These are phyloP conservation scores for rapeseed (Brassica napus) DNA, from an alignment of 345 rosid genomes.

Conservation along the genomic window Da-Ae NC_063449.1:13632501-13633000, in stretches of 20 bases:
- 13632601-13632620: conserved; percentile 75
- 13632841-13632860: conserved; percentile 42
- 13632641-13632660: conserved; percentile 88
- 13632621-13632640: conserved; percentile 80
- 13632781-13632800: conserved; percentile 63
- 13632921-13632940: conserved; percentile 62
- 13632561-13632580: conserved; percentile 41
- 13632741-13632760: conserved; percentile 86
- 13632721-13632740: conserved; percentile 91
- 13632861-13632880: conserved; percentile 46
- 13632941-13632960: conserved; percentile 86
- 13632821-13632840: conserved; percentile 48
- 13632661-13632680: conserved; percentile 71
- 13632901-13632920: conserved; percentile 47
- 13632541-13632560: conserved; percentile 30
- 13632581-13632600: conserved; percentile 77
- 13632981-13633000: conserved; percentile 89
- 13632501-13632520: conserved; percentile 44
- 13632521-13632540: conserved; percentile 27
- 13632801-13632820: conserved; percentile 54
- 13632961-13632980: conserved; percentile 95
- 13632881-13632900: conserved; percentile 23
- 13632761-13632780: conserved; percentile 95
- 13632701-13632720: conserved; percentile 81
- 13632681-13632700: conserved; percentile 52